These are phyloP conservation scores for Posidonia australis DNA, from an alignment of 106 monocot species.

Conservation along the genomic window DNA sequence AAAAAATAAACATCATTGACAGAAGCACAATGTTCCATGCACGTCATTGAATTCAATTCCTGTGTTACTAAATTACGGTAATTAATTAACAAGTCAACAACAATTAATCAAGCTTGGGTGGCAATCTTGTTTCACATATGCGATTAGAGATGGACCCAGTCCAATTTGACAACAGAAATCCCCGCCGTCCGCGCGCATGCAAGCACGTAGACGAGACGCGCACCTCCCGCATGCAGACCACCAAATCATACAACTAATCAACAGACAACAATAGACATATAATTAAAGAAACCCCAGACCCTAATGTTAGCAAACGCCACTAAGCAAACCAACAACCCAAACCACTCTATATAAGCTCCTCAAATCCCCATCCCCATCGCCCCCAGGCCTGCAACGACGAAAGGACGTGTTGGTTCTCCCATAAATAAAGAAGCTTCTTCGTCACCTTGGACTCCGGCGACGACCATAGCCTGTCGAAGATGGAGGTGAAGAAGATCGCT, in stretches of 20 bases:
- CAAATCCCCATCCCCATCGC: background rate
- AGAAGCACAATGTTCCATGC: too few relatives aligned
- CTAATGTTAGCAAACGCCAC: background rate
- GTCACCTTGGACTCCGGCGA: background rate
- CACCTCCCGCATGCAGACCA: background rate
- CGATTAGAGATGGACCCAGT: too few relatives aligned
- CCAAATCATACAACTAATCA: background rate
- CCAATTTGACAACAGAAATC: too few relatives aligned
- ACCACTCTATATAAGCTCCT: background rate
- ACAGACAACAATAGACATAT: background rate
- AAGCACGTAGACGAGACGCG: background rate
- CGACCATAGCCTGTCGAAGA: background rate
- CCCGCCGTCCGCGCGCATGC: background rate
- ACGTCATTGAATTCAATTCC: too few relatives aligned
- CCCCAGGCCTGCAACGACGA: conserved; percentile 8
- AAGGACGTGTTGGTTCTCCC: background rate
- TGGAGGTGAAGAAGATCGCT: conserved; percentile 20
- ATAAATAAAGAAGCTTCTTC: background rate
- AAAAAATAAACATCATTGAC: too few relatives aligned
- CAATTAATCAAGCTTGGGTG: too few relatives aligned
- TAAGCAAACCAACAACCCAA: background rate
- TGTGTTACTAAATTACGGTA: too few relatives aligned
- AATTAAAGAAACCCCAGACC: too few relatives aligned
- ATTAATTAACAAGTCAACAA: too few relatives aligned
- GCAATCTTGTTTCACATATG: too few relatives aligned